phyloP scores from a whole-genome alignment of 2,329 filamentous ascomycete genomes.

The Verticillium isaacii region DNA sequence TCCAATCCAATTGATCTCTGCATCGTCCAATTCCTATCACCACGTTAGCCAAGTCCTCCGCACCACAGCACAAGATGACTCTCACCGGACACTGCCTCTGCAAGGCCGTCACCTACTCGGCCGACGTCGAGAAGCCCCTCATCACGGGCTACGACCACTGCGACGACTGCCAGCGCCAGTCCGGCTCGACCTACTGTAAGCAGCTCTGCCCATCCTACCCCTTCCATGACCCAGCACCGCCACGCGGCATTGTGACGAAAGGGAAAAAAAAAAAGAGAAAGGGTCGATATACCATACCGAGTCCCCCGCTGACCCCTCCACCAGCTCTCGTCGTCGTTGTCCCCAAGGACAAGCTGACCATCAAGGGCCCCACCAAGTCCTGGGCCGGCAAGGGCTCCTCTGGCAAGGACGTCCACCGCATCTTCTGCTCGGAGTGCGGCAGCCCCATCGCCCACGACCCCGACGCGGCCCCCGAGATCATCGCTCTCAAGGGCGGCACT shows the following conservation, averaged over 20 bases:
- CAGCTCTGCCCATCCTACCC: conserved; percentile 4
- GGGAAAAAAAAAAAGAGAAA: not conserved
- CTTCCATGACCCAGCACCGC: not conserved
- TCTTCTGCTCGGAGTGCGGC: conserved; percentile 67
- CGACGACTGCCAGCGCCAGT: conserved; percentile 69
- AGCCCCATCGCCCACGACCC: conserved; percentile 68
- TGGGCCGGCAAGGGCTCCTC: conserved; percentile 56
- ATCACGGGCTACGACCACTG: conserved; percentile 66
- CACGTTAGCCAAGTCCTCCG: not conserved
- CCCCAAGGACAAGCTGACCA: conserved; percentile 59
- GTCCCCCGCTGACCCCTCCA: not conserved
- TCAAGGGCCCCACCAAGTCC: conserved; percentile 61
- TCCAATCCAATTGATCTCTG: not conserved
- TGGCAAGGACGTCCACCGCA: conserved; percentile 59
- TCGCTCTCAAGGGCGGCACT: conserved; percentile 64
- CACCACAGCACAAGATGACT: conserved; percentile 52
- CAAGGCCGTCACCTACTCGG: conserved; percentile 66
- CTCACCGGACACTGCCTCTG: conserved; percentile 67
- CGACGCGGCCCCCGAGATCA: conserved; percentile 64
- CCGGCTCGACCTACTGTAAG: conserved; percentile 63
- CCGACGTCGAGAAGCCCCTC: conserved; percentile 44
- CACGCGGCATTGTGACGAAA: not conserved
- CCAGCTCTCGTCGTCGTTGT: conserved; percentile 62
- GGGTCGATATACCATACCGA: not conserved
- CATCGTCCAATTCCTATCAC: not conserved